Conservation (phyloP, 257 asterid species). For the Scutellaria baicalensis region DNA sequence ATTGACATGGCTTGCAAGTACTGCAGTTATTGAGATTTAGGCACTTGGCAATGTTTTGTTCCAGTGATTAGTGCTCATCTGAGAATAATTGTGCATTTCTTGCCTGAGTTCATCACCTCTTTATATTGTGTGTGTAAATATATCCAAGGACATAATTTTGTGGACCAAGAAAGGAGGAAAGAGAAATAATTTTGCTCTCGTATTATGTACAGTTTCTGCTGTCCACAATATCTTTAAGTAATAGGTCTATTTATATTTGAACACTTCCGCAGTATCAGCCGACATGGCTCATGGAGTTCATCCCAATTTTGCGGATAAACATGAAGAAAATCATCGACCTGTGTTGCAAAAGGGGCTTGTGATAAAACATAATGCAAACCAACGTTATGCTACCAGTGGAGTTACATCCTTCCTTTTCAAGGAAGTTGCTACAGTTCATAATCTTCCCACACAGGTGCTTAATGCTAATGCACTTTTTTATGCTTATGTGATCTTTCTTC, state of each 20-base stretch:
- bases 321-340: slow-evolving; percentile 93
- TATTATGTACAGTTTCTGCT: neutral
- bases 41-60: neutral
- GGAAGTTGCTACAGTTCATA: slow-evolving; percentile 73
- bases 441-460: slow-evolving; percentile 87
- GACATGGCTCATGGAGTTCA: slow-evolving; percentile 99
- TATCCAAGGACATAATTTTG: slow-evolving; percentile 1
- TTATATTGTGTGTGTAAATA: neutral
- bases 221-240: neutral
- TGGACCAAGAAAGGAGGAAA: slow-evolving; percentile 3
- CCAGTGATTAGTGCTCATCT: neutral
- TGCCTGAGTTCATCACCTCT: neutral
- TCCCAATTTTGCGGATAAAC: slow-evolving; percentile 82
- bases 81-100: neutral
- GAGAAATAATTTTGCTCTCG: neutral
- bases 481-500: neutral
- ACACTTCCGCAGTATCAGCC: slow-evolving; percentile 71
- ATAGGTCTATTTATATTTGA: slow-evolving; percentile 10
- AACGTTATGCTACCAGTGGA: slow-evolving; percentile 98
- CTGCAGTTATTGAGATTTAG: neutral
- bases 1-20: neutral
- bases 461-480: neutral
- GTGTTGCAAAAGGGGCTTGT: slow-evolving; percentile 92
- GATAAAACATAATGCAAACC: slow-evolving; percentile 96
- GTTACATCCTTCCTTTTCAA: slow-evolving; percentile 91